Conservation (phyloP, 2,329 filamentous ascomycete genomes). For the Dactylellina leptospora region DNA sequence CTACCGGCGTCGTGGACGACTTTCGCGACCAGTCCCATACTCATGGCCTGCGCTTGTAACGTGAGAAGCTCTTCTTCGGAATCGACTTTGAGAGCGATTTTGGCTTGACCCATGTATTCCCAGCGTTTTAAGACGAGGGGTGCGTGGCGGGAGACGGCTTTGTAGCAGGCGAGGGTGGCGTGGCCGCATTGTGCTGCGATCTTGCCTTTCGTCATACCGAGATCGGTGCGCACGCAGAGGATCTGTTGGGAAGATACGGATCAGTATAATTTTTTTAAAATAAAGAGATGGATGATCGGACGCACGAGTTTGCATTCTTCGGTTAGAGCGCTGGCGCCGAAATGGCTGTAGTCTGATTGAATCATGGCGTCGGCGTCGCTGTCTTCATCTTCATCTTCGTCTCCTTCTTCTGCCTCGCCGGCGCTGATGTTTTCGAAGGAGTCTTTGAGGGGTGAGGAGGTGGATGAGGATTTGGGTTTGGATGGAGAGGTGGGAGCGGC, state of each 20-base stretch:
- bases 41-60: slow-evolving; percentile 79
- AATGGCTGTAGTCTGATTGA: slow-evolving; percentile 48
- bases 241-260: slow-evolving; percentile 43
- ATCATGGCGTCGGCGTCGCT: slow-evolving; percentile 54
- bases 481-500: not conserved
- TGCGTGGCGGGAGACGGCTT: slow-evolving; percentile 72
- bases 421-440: slow-evolving; percentile 53
- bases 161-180: slow-evolving; percentile 98
- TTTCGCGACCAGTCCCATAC: slow-evolving; percentile 84
- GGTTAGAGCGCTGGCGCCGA: slow-evolving; percentile 34
- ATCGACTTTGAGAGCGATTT: slow-evolving; percentile 83
- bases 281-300: not conserved
- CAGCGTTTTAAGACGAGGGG: slow-evolving; percentile 76
- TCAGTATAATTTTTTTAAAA: not conserved
- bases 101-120: slow-evolving; percentile 87
- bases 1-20: slow-evolving; percentile 94
- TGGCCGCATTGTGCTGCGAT: slow-evolving; percentile 95
- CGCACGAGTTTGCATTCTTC: slow-evolving; percentile 57
- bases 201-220: slow-evolving; percentile 99
- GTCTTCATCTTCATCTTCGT: slow-evolving; percentile 54
- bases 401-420: slow-evolving; percentile 47
- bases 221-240: slow-evolving; percentile 87
- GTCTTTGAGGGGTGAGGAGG: slow-evolving; percentile 29
- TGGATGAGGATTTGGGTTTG: slow-evolving; percentile 18
- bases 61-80: slow-evolving; percentile 81